Percentiles rank a stretch among this genome's conserved stretches.
phyloP scores from a whole-genome alignment of 176 grass and related monocot genomes.

The Elymus sibiricus region DNA sequence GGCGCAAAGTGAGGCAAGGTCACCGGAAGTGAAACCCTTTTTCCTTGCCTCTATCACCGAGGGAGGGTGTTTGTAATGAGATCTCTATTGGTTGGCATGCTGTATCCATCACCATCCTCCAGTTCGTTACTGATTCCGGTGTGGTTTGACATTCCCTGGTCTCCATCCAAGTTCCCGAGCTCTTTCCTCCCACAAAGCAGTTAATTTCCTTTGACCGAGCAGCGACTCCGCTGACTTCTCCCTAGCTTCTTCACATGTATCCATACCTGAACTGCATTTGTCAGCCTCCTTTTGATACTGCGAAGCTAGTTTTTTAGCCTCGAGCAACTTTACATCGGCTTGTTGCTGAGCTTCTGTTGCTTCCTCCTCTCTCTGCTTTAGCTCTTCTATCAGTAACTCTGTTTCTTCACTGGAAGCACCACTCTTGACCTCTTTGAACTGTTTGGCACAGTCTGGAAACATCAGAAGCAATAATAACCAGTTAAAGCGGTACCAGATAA shows the following conservation, averaged over 20 bases:
- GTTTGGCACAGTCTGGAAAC: conserved; percentile 75
- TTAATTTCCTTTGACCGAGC: conserved; percentile 61
- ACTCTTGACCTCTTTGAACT: conserved; percentile 35
- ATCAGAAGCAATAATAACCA: background rate
- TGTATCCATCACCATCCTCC: background rate
- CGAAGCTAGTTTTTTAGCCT: conserved; percentile 87
- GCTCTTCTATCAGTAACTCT: conserved; percentile 75
- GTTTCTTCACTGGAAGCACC: conserved; percentile 61
- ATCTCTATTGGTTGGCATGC: background rate
- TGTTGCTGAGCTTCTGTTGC: conserved; percentile 50
- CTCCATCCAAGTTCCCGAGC: conserved; percentile 71
- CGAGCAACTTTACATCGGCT: conserved; percentile 68
- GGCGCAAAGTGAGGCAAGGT: background rate
- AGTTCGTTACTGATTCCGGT: background rate
- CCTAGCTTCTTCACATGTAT: conserved; percentile 87
- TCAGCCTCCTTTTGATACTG: conserved; percentile 97
- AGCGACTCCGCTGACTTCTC: conserved; percentile 54
- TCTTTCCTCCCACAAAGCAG: conserved; percentile 66
- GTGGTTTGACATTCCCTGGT: conserved; percentile 9
- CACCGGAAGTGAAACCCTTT: background rate
- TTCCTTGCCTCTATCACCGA: background rate
- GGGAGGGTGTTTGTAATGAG: background rate
- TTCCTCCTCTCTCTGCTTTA: conserved; percentile 77
- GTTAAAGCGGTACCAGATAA: background rate
- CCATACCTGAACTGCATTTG: conserved; percentile 92